phyloP scores from a whole-genome alignment of 805 yeast genomes.

The Sugiyamaella lignohabitans region DNA sequence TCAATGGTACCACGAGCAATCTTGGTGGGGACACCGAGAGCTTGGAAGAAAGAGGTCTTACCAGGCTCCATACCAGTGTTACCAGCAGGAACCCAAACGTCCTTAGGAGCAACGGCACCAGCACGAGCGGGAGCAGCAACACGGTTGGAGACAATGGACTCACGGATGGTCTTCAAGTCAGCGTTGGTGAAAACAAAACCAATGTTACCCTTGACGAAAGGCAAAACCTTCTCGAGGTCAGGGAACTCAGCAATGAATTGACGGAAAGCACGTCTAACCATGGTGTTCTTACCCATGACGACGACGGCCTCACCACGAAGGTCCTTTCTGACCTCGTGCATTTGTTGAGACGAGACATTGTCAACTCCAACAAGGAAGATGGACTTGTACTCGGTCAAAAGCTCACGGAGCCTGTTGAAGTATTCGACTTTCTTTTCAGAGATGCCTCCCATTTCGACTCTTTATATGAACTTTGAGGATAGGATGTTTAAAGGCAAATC shows the following conservation, averaged over 20 bases:
- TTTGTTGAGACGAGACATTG: slow-evolving; percentile 99
- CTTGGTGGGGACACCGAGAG: slow-evolving; percentile 99
- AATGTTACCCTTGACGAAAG: slow-evolving; percentile 95
- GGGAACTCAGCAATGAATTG: slow-evolving; percentile 90
- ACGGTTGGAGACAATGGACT: slow-evolving; percentile 78
- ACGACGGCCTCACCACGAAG: slow-evolving; percentile 93
- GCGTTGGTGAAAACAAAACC: slow-evolving; percentile 99
- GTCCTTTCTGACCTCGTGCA: slow-evolving; percentile 98
- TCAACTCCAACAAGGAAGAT: slow-evolving; percentile 99
- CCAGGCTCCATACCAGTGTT: slow-evolving; percentile 99
- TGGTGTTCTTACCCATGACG: slow-evolving; percentile 99
- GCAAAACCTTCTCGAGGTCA: slow-evolving; percentile 91
- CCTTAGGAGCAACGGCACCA: slow-evolving; percentile 98
- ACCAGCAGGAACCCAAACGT: slow-evolving; percentile 97
- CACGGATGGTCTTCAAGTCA: slow-evolving; percentile 90
- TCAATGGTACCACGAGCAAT: slow-evolving; percentile 99
- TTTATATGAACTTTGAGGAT: slow-evolving; percentile 26
- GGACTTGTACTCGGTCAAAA: slow-evolving; percentile 95
- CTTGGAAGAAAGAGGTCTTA: slow-evolving; percentile 99
- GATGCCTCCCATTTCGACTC: slow-evolving; percentile 99
- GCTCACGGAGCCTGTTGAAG: slow-evolving; percentile 90
- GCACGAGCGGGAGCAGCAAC: slow-evolving; percentile 99
- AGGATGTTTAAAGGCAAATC: slow-evolving; percentile 35
- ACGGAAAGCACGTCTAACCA: slow-evolving; percentile 99
- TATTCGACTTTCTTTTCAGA: slow-evolving; percentile 96